Conservation (phyloP, 805 yeast species). For the Sugiyamaella mastotermitis region DNA sequence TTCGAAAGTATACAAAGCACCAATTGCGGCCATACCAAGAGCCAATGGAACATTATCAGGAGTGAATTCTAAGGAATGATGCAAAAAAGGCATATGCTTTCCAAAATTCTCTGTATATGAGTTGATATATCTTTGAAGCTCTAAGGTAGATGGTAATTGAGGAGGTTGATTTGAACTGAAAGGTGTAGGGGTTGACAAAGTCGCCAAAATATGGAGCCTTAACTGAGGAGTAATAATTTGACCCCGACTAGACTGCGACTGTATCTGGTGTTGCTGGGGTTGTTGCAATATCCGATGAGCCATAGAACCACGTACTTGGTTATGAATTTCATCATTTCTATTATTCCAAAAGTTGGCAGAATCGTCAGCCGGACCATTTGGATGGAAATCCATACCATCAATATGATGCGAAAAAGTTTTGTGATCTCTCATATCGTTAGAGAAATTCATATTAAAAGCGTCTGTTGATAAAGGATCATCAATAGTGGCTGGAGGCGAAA, state of each 20-base stretch:
- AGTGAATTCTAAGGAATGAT: constrained; percentile 51
- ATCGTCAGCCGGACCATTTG: too few species aligned
- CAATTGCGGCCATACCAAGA: constrained; percentile 79
- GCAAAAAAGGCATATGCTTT: constrained; percentile 79
- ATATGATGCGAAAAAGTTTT: constrained; percentile 8
- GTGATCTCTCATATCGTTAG: constrained; percentile 8
- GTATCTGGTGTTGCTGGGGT: too few species aligned
- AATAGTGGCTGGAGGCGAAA: too few species aligned
- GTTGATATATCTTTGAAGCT: constrained; percentile 69
- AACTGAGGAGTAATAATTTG: constrained; percentile 25
- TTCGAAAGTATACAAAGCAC: constrained; percentile 78
- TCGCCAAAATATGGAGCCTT: constrained; percentile 25
- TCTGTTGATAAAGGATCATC: too few species aligned
- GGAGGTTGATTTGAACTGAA: constrained; percentile 23
- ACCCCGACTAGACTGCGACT: constrained; percentile 8
- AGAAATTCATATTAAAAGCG: not conserved
- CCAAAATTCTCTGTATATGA: constrained; percentile 74
- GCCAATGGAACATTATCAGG: constrained; percentile 58
- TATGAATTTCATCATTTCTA: not conserved
- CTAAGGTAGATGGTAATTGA: constrained; percentile 69
- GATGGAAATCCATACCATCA: constrained; percentile 10
- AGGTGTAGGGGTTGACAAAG: constrained; percentile 30
- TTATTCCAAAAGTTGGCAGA: too few species aligned
- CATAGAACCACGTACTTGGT: not conserved
- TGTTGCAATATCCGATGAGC: not conserved